These are phyloP conservation scores for Pseudopithomyces chartarum DNA, from an alignment of 2,329 filamentous ascomycete species.

Conservation along the genomic window DNA sequence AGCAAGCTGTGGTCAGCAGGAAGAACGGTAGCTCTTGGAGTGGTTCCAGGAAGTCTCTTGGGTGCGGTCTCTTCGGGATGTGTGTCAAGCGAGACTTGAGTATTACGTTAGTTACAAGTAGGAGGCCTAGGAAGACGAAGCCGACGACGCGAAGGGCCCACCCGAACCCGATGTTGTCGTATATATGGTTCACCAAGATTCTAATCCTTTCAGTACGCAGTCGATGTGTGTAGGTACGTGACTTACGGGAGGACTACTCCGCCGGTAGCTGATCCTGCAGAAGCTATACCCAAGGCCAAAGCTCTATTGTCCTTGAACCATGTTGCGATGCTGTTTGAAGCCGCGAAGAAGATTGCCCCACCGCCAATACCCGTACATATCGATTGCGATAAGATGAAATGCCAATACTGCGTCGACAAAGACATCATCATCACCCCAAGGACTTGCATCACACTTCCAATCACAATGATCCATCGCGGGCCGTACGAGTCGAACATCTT, in stretches of 20 bases:
- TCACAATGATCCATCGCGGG: neutral
- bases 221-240: neutral
- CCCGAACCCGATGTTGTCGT: neutral
- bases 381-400: neutral
- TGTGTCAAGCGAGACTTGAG: neutral
- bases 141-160: conserved; percentile 1
- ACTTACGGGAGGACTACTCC: neutral
- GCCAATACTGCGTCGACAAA: neutral
- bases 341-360: neutral
- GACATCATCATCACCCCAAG: conserved; percentile 1
- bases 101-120: neutral
- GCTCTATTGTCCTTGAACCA: neutral
- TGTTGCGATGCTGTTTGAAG: neutral
- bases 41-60: neutral
- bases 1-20: neutral
- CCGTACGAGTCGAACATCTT: neutral
- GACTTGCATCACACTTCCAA: neutral
- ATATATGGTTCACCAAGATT: neutral
- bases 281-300: neutral
- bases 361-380: neutral
- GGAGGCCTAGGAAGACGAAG: neutral
- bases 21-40: neutral
- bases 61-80: neutral
- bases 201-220: neutral
- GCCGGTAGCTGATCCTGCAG: neutral